Base-by-base conservation (phyloP, 306 rosid species). In the Inga laurina region DNA sequence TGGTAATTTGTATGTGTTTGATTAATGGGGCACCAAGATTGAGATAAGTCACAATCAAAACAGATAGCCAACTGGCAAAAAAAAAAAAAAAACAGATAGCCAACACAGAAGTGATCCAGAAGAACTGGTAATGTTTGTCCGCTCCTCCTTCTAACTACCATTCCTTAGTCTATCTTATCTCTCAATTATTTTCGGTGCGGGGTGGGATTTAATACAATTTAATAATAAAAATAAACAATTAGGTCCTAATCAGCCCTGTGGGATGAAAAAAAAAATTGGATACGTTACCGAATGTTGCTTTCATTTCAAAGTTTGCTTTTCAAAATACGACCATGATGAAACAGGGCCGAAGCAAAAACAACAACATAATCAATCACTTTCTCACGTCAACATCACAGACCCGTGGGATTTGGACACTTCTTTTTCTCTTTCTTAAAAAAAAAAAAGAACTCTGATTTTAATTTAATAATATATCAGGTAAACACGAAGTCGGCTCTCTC, bases 371-470 rank as follows among this genome's bases (percentile, higher is more conserved):
- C 84, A 68, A 82, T 90, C 92, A 78, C 89, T 92, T 84, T 90
- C 92, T 0, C 2, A 76, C 41, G 81, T 92, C 91, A 80, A 73
- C 86, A 67, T 90, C 91, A 3, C n/a, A 85, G 90, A 90, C 90
- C 87, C 92, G 87, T 89, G 86, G 81, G 85, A 51, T 76, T 84
- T 89, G 34, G 75, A 70, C 75, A 3, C 18, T 4, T 43, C 32
- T n/a, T 32, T 70, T 21, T 70, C 41, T 70, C 5, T 27, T 27
- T 27, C 30, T 5, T 46, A 0, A 10, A 16, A 37, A 9, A 5
- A 0, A 39, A 6, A 39, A 4, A 5, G 5, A 68, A 7, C 43
- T 7, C 43, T 32, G 0, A n/a, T 44, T 39, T 6, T 19, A 39
- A 64, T 39, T 6, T 19, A 39, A 64, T n/a, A 57, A 57, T n/a